Evolutionary conservation across 2,329 filamentous ascomycete genomes (phyloP), one percentile per base, ranked within the genome.

Genomic region (Epichloe elymi): DNA sequence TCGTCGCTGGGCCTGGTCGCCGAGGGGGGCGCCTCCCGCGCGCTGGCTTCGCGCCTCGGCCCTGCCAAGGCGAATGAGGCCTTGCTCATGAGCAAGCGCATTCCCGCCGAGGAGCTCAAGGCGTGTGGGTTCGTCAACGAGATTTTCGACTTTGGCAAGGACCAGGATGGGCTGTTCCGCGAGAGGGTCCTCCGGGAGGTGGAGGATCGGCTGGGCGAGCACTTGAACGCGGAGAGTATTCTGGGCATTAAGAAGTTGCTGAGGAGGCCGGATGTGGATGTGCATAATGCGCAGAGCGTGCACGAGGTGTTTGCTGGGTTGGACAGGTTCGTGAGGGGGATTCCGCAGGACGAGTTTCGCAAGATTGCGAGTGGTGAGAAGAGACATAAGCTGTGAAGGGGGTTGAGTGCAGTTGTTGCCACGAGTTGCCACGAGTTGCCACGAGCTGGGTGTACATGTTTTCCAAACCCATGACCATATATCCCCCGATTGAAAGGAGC

Each of bases 321-420:
- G 62, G 83, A 90, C 55, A 74, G 89, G 53, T 96, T 97, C 62
- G 65, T 87, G 58, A 78, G 71, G 54, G 89, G 89, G 0, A 74
- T 89, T 42, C 93, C 93, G 19, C 89, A 96, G 73, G 78, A 85
- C 65, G 88, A 97, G 73, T 97, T 97, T 64, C 71, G 76, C 61
- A 90, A 86, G 74, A 72, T 97, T 63, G 88, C 88, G 1, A 81
- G 75, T 55, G 89, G 91, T 12, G 80, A 93, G 75, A 97, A 96
- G 80, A 88, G 83, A 65, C 93, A 98, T 71, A 97, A 97, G 73
- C 70, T 97, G 65, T 95, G 19, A 50, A 19, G 15, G 12, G 19
- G 15, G n/a, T 51, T n/a, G 42, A 10, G 17, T 36, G 23, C 8
- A 26, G 23, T 26, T 8, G 23, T 26, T 26, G 23, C 23, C 23